A percentile compares a stretch with the other conserved stretches of the same genome.
Conservation (phyloP, 2,329 filamentous ascomycete species). For the Talaromyces sp. region DNA sequence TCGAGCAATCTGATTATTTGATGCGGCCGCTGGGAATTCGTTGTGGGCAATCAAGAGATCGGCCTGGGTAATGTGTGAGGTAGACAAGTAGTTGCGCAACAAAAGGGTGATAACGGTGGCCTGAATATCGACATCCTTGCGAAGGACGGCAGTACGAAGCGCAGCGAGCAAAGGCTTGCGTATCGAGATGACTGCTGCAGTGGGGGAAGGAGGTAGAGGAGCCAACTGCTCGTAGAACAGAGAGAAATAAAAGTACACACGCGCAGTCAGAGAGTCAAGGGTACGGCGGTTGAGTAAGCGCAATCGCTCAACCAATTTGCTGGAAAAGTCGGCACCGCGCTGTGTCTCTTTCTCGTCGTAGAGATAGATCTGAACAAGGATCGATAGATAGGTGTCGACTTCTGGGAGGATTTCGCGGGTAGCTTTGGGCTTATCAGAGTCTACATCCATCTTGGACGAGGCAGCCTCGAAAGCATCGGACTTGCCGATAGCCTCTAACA, state of each 20-base stretch:
- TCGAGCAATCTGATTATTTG: slow-evolving; percentile 96
- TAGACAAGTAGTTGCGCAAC: slow-evolving; percentile 91
- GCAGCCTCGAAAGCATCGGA: slow-evolving; percentile 61
- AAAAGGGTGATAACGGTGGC: slow-evolving; percentile 91
- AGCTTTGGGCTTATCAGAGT: slow-evolving; percentile 63
- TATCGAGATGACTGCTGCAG: slow-evolving; percentile 81
- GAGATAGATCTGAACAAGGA: slow-evolving; percentile 80
- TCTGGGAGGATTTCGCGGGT: slow-evolving; percentile 77
- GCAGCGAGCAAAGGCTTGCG: slow-evolving; percentile 82
- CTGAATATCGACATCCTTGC: slow-evolving; percentile 97
- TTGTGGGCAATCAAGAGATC: slow-evolving; percentile 95
- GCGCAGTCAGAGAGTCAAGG: slow-evolving; percentile 86
- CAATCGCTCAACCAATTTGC: slow-evolving; percentile 75
- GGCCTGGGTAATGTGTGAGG: slow-evolving; percentile 94
- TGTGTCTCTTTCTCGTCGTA: slow-evolving; percentile 80
- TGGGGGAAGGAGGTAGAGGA: slow-evolving; percentile 81
- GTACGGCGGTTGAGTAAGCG: slow-evolving; percentile 89
- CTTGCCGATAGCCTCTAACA: slow-evolving; percentile 67
- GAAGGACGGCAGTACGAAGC: slow-evolving; percentile 87
- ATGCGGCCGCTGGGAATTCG: slow-evolving; percentile 86
- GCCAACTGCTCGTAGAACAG: slow-evolving; percentile 89
- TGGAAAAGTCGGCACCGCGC: slow-evolving; percentile 79
- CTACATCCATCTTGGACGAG: slow-evolving; percentile 68
- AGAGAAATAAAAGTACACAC: slow-evolving; percentile 97
- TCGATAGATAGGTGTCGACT: slow-evolving; percentile 82